Percentiles rank a stretch among this genome's conserved stretches.
These are phyloP conservation scores for Microcera coccophila DNA, from an alignment of 2,329 filamentous ascomycete species.

Conservation along the genomic window DNA sequence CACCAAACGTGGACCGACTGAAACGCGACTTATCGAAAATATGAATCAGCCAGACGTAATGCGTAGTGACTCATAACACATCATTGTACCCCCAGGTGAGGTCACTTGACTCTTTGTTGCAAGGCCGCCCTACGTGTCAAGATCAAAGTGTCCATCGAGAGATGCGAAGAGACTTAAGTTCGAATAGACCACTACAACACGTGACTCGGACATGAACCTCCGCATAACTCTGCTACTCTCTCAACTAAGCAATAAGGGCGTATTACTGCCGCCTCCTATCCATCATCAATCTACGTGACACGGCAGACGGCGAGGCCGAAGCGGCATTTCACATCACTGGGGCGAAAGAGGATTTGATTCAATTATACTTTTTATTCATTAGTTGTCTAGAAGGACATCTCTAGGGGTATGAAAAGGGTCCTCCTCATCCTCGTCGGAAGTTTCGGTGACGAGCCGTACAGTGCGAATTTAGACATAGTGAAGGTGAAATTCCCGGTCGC, in stretches of 20 bases:
- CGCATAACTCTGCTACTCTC: too few species aligned
- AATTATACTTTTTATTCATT: constrained; percentile 45
- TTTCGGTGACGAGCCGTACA: constrained; percentile 36
- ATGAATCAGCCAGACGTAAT: background rate
- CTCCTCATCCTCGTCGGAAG: constrained; percentile 33
- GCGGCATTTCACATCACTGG: background rate
- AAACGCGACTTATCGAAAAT: background rate
- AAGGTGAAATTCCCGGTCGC: constrained; percentile 38
- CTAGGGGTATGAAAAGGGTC: constrained; percentile 38
- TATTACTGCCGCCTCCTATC: too few species aligned
- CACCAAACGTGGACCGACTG: background rate
- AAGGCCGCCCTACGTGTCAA: too few species aligned
- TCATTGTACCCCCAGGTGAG: background rate
- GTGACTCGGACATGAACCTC: too few species aligned
- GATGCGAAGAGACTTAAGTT: too few species aligned
- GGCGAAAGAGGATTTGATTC: constrained; percentile 23
- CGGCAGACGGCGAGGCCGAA: too few species aligned
- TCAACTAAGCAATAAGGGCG: too few species aligned
- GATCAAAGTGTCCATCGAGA: too few species aligned
- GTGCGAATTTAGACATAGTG: constrained; percentile 39
- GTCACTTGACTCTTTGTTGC: too few species aligned
- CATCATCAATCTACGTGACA: too few species aligned
- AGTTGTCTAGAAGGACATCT: constrained; percentile 38
- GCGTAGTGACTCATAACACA: background rate
- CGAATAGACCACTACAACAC: too few species aligned